These are phyloP conservation scores for Cladorrhinum sp. DNA, from an alignment of 2,329 filamentous ascomycete genomes.

Conservation along the genomic window DNA sequence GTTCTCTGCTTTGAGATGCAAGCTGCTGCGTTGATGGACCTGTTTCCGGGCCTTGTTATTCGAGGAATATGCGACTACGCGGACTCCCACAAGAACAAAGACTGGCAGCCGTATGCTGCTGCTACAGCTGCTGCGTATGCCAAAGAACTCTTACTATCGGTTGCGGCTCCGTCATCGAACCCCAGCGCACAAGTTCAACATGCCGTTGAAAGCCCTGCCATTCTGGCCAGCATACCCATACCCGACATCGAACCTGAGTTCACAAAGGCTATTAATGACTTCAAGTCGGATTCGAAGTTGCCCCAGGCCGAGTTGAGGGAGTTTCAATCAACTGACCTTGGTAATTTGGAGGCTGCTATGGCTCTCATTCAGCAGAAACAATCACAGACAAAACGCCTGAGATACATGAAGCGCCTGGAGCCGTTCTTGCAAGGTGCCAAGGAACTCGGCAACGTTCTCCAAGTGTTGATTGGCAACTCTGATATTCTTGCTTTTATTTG, in stretches of 20 bases:
- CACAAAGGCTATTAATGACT: neutral
- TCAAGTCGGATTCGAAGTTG: neutral
- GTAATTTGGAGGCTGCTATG: neutral
- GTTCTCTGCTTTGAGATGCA: slow-evolving; percentile 36
- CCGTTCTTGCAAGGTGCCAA: neutral
- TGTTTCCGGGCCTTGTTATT: neutral
- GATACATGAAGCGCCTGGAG: neutral
- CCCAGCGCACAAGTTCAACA: too few species aligned
- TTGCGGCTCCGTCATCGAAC: neutral
- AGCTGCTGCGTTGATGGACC: slow-evolving; percentile 1
- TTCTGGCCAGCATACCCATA: too few species aligned
- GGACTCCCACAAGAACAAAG: slow-evolving; percentile 1
- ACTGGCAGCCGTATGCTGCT: neutral
- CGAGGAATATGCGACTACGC: slow-evolving; percentile 4
- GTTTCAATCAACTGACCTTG: neutral
- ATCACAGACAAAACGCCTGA: neutral
- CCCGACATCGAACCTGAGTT: neutral
- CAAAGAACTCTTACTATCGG: neutral
- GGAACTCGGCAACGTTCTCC: slow-evolving; percentile 1
- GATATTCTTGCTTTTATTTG: neutral
- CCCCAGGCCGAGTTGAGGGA: neutral
- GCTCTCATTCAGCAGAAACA: neutral
- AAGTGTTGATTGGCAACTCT: neutral
- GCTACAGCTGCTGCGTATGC: slow-evolving; percentile 4
- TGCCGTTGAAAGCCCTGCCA: too few species aligned